Evolutionary conservation across 2,329 filamentous ascomycete genomes (phyloP).

Genomic region (Diaporthe longicolla): DNA sequence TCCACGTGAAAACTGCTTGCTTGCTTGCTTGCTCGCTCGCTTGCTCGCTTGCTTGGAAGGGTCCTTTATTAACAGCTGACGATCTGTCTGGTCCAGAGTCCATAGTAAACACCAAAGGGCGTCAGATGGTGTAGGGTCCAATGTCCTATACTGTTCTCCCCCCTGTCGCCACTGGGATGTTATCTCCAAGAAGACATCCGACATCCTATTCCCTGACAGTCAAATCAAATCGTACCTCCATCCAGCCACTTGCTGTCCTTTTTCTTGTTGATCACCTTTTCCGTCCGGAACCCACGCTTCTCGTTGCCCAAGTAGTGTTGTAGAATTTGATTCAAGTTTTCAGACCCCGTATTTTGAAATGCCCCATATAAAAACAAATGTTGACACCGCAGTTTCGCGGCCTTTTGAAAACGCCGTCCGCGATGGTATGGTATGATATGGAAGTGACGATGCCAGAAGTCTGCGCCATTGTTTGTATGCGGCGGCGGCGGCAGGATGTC

Average conservation of each 20-base stretch:
- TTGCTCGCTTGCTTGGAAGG: neutral
- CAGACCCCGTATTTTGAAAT: conserved; percentile 16
- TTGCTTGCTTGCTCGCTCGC: too few species aligned
- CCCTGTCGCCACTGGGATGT: neutral
- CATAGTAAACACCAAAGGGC: conserved; percentile 1
- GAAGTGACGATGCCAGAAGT: conserved; percentile 15
- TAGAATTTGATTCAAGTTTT: neutral
- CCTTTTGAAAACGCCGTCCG: conserved; percentile 22
- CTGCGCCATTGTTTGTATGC: conserved; percentile 6
- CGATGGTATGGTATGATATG: conserved; percentile 10
- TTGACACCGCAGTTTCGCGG: conserved; percentile 9
- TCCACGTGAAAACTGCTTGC: neutral
- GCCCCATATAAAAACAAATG: neutral
- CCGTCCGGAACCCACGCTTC: neutral
- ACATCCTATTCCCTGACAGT: neutral
- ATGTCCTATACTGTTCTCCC: conserved; percentile 3
- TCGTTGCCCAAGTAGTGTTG: conserved; percentile 5
- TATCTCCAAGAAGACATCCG: neutral
- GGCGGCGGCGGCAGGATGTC: conserved; percentile 14
- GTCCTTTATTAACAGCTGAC: neutral
- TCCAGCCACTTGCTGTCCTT: neutral
- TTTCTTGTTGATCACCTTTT: neutral
- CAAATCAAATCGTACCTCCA: neutral
- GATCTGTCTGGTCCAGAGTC: neutral
- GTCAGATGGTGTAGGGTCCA: neutral